A percentile compares a stretch with the other conserved stretches of the same genome.
Evolutionary conservation across 1,284 basidiomycete genomes (phyloP).

Genomic region (Sanghuangporus baumii): DNA sequence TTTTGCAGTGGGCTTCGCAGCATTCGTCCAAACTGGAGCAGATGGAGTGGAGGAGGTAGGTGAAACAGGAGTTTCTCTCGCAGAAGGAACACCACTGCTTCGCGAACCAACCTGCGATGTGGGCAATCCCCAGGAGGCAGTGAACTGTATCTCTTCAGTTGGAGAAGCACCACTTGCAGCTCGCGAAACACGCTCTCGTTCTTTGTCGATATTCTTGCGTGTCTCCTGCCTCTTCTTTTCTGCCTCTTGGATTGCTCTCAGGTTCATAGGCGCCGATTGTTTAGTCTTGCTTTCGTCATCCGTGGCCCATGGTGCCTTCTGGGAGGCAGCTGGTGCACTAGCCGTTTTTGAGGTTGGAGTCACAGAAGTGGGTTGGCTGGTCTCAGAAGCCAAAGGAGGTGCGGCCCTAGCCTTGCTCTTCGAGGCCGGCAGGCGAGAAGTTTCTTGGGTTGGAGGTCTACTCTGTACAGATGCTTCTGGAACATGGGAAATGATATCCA

Average conservation of each 20-base stretch:
- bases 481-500: constrained; percentile 23
- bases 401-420: constrained; percentile 12
- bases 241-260: constrained; percentile 94
- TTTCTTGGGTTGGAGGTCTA: background rate
- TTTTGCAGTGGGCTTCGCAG: constrained; percentile 58
- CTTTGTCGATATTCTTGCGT: constrained; percentile 60
- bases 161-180: constrained; percentile 32
- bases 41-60: constrained; percentile 24
- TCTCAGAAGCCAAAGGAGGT: constrained; percentile 19
- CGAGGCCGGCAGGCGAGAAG: constrained; percentile 29
- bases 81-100: constrained; percentile 29
- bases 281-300: constrained; percentile 58
- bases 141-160: constrained; percentile 55
- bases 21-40: constrained; percentile 62
- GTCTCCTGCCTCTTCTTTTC: constrained; percentile 81
- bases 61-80: constrained; percentile 31
- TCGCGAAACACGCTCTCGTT: constrained; percentile 46
- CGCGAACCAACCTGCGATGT: constrained; percentile 66
- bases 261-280: constrained; percentile 49
- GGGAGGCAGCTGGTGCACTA: constrained; percentile 4
- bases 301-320: constrained; percentile 54
- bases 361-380: constrained; percentile 18
- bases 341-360: constrained; percentile 20
- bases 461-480: constrained; percentile 1
- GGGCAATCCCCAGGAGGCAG: constrained; percentile 73